Evolutionary conservation across 2,329 filamentous ascomycete genomes (phyloP).

Genomic region (Clonostachys solani): DNA sequence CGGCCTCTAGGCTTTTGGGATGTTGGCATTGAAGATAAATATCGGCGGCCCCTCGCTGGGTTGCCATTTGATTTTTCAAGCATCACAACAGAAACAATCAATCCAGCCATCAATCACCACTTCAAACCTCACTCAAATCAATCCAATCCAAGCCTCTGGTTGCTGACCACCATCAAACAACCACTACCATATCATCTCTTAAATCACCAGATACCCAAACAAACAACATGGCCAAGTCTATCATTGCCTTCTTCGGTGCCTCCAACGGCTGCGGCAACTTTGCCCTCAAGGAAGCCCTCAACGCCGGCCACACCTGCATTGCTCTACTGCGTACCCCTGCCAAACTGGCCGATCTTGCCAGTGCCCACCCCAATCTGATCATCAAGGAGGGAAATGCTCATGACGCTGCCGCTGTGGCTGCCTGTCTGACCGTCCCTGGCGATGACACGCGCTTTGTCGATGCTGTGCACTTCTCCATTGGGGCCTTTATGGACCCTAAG

Average conservation of each 20-base stretch:
- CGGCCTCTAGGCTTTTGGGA: too few species aligned
- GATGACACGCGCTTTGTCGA: constrained; percentile 24
- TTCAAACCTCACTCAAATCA: neutral
- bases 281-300: constrained; percentile 27
- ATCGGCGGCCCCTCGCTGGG: neutral
- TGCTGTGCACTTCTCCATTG: constrained; percentile 32
- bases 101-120: neutral
- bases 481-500: constrained; percentile 17
- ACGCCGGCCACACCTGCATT: constrained; percentile 28
- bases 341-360: constrained; percentile 23
- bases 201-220: neutral
- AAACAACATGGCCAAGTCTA: constrained; percentile 3
- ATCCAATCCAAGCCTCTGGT: neutral
- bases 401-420: constrained; percentile 20
- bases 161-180: neutral
- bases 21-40: neutral
- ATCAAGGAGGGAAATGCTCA: constrained; percentile 32
- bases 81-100: neutral
- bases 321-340: constrained; percentile 32
- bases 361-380: constrained; percentile 21
- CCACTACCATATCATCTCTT: neutral
- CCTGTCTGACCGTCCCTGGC: constrained; percentile 19
- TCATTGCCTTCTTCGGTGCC: constrained; percentile 29
- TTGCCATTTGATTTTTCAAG: neutral
- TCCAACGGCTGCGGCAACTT: constrained; percentile 33